Conservation (phyloP, 2,329 filamentous ascomycete species). For the Colletotrichum tamarilloi region DNA sequence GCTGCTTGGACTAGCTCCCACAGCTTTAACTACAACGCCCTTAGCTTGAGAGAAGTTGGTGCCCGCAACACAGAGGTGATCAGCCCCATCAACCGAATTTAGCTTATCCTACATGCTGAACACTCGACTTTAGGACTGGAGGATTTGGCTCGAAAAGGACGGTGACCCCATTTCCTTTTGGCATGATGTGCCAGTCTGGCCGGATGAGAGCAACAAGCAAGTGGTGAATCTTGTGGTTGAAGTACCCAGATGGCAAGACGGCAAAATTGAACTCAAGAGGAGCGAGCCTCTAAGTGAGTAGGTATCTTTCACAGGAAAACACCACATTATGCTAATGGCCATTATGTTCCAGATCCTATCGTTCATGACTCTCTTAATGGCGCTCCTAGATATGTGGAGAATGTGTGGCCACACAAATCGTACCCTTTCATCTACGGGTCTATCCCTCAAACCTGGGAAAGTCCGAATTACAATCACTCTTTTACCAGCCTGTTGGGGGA, state of each 20-base stretch:
- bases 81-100: not conserved
- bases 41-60: slow-evolving; percentile 48
- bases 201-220: slow-evolving; percentile 45
- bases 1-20: not conserved
- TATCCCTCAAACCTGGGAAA: slow-evolving; percentile 58
- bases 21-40: slow-evolving; percentile 42
- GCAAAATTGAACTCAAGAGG: slow-evolving; percentile 51
- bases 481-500: slow-evolving; percentile 51
- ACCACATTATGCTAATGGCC: not conserved
- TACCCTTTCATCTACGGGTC: slow-evolving; percentile 57
- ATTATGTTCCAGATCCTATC: slow-evolving; percentile 47
- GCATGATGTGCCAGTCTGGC: slow-evolving; percentile 55
- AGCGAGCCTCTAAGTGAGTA: slow-evolving; percentile 50
- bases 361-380: slow-evolving; percentile 53
- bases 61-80: slow-evolving; percentile 50
- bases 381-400: slow-evolving; percentile 51
- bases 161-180: slow-evolving; percentile 53
- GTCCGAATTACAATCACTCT: slow-evolving; percentile 51
- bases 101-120: not conserved
- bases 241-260: slow-evolving; percentile 55
- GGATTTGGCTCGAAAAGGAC: slow-evolving; percentile 52
- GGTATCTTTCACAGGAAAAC: too few relatives aligned
- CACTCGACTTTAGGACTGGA: slow-evolving; percentile 47
- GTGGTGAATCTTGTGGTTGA: slow-evolving; percentile 54
- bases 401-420: slow-evolving; percentile 55